phyloP scores from a whole-genome alignment of 2,329 filamentous ascomycete species.

The Sphaerostilbella broomeana region DNA sequence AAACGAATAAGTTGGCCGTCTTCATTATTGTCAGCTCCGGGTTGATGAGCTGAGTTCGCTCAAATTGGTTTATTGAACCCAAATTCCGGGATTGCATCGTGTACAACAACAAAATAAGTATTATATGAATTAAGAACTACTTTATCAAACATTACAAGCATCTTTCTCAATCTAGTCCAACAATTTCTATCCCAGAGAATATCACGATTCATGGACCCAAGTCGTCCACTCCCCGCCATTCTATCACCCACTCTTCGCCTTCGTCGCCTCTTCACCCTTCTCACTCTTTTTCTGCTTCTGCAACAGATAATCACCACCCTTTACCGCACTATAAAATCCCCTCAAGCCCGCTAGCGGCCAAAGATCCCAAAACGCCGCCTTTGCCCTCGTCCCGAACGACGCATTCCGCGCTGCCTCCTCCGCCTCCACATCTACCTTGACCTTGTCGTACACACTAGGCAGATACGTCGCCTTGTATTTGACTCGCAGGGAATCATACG shows the following conservation, averaged over 20 bases:
- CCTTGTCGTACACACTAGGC: slow-evolving; percentile 62
- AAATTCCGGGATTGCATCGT: slow-evolving; percentile 6
- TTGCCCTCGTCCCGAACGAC: slow-evolving; percentile 28
- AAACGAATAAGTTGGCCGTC: slow-evolving; percentile 17
- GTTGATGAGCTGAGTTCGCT: no score
- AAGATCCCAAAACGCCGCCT: slow-evolving; percentile 18
- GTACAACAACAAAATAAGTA: background rate
- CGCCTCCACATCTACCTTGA: slow-evolving; percentile 42
- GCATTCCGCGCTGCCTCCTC: slow-evolving; percentile 26
- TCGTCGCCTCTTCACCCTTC: slow-evolving; percentile 2
- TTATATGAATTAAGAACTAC: background rate
- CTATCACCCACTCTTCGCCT: background rate
- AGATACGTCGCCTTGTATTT: slow-evolving; percentile 54
- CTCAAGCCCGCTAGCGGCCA: slow-evolving; percentile 41
- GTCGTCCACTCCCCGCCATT: background rate
- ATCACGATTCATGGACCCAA: no score
- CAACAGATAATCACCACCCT: slow-evolving; percentile 41
- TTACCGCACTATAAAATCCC: slow-evolving; percentile 39
- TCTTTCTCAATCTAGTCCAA: background rate
- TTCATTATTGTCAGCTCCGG: slow-evolving; percentile 7
- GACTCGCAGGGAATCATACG: slow-evolving; percentile 51
- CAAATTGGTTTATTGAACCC: no score
- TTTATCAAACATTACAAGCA: background rate
- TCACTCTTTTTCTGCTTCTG: slow-evolving; percentile 24
- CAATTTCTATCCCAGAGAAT: background rate